Evolutionary conservation across 2,329 filamentous ascomycete genomes (phyloP).

Genomic region (Clarireedia homoeocarpa): DNA sequence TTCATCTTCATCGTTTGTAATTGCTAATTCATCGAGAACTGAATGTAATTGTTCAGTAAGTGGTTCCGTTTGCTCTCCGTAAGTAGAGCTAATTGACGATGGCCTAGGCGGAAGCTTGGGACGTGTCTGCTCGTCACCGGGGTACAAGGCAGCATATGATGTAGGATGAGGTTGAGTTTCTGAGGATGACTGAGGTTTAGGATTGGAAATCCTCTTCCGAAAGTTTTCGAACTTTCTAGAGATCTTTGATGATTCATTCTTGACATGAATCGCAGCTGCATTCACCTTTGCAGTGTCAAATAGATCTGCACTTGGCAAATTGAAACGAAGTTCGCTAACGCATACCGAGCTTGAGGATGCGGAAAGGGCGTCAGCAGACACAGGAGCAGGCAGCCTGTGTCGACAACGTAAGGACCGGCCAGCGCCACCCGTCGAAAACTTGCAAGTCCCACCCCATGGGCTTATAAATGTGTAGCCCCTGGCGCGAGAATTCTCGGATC

Average conservation of each 20-base stretch:
- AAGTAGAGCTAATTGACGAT: constrained; percentile 12
- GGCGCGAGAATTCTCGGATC: constrained; percentile 11
- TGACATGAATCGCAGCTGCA: constrained; percentile 3
- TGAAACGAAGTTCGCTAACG: constrained; percentile 85
- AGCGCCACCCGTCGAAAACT: constrained; percentile 70
- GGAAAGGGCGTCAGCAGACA: constrained; percentile 16
- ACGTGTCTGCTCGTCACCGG: constrained; percentile 19
- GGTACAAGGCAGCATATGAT: constrained; percentile 20
- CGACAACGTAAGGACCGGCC: constrained; percentile 70
- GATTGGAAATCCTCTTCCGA: constrained; percentile 3
- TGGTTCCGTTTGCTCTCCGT: constrained; percentile 8
- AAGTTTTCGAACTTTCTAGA: constrained; percentile 14
- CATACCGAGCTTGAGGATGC: constrained; percentile 13
- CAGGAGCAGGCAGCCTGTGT: constrained; percentile 53
- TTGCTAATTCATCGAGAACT: constrained; percentile 2
- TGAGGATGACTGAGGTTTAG: constrained; percentile 21
- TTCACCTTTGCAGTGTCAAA: constrained; percentile 26
- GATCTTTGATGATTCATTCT: constrained; percentile 2
- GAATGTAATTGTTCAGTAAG: neutral
- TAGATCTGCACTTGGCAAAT: constrained; percentile 58
- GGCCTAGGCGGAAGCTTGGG: constrained; percentile 19
- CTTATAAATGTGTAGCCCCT: constrained; percentile 71
- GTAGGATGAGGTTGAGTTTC: constrained; percentile 16
- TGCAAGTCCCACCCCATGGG: constrained; percentile 81
- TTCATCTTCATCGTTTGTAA: constrained; percentile 28